Evolutionary conservation across 345 rosid species (phyloP).

Genomic region (Stellera chamaejasme): DNA sequence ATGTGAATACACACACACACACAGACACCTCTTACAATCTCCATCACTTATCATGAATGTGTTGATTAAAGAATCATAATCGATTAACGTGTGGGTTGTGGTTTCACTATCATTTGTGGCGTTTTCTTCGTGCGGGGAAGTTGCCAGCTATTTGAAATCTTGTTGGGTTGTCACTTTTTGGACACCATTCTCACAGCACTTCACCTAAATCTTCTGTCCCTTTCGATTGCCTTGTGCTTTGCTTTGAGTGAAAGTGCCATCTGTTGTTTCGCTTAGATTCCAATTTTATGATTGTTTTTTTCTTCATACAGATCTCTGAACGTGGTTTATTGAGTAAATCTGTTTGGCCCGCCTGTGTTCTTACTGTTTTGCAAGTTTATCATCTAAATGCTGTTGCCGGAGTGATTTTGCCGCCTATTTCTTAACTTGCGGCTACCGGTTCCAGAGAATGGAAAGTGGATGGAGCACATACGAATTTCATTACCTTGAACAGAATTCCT

Average conservation of each 20-base stretch:
- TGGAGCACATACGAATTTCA: conserved; percentile 14
- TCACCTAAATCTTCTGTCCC: conserved; percentile 29
- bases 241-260: conserved; percentile 44
- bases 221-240: conserved; percentile 10
- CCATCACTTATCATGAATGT: background rate
- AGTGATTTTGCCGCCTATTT: conserved; percentile 14
- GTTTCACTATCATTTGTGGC: conserved; percentile 25
- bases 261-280: conserved; percentile 7
- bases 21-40: background rate
- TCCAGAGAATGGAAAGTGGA: conserved; percentile 15
- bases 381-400: conserved; percentile 18
- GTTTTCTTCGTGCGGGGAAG: conserved; percentile 8
- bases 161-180: conserved; percentile 46
- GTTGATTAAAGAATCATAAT: background rate
- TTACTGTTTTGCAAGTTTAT: conserved; percentile 1
- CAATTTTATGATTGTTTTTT: conserved; percentile 7
- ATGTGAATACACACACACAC: background rate
- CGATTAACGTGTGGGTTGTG: conserved; percentile 18
- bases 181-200: conserved; percentile 13
- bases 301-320: conserved; percentile 6
- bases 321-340: conserved; percentile 4
- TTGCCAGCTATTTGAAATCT: conserved; percentile 14
- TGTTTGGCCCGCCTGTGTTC: conserved; percentile 2
- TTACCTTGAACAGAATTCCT: conserved; percentile 1
- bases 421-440: conserved; percentile 11